Evolutionary conservation across 148 eudicot genomes (phyloP).

Genomic region (Heliamphora exappendiculata): DNA sequence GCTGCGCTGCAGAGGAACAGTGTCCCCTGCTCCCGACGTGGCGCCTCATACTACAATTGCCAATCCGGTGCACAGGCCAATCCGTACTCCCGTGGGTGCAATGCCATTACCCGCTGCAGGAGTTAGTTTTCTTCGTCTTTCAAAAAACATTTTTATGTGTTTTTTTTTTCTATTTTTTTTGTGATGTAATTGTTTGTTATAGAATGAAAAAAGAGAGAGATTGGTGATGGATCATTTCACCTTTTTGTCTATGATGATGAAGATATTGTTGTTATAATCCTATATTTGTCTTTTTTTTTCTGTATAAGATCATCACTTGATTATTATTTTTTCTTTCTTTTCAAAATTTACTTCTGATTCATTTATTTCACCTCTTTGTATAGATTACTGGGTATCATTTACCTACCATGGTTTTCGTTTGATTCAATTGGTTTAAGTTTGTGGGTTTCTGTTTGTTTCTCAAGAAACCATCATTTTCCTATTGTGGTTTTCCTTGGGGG

Average conservation of each 20-base stretch:
- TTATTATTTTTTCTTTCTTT: not conserved
- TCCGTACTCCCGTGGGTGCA: constrained; percentile 45
- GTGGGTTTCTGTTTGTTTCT: too few relatives aligned
- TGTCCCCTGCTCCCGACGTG: constrained; percentile 43
- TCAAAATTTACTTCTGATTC: not conserved
- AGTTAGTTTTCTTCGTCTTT: constrained; percentile 12
- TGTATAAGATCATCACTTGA: not conserved
- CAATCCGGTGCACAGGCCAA: constrained; percentile 30
- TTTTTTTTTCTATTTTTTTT: not conserved
- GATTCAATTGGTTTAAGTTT: too few relatives aligned
- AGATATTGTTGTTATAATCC: not conserved
- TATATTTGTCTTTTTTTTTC: not conserved
- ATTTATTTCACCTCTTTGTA: not conserved
- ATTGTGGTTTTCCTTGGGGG: too few relatives aligned
- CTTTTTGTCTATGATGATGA: constrained; percentile 1
- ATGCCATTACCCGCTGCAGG: constrained; percentile 29
- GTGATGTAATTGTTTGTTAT: constrained; percentile 7
- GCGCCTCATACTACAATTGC: constrained; percentile 45
- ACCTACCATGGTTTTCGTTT: not conserved
- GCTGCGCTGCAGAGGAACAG: constrained; percentile 31
- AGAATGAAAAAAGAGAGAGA: not conserved
- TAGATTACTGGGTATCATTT: not conserved
- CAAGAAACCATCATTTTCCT: not conserved
- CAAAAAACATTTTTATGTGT: not conserved
- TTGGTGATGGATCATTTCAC: not conserved